Evolutionary conservation across 768 basidiomycete species (phyloP).

Genomic region (Steccherinum ochraceum): DNA sequence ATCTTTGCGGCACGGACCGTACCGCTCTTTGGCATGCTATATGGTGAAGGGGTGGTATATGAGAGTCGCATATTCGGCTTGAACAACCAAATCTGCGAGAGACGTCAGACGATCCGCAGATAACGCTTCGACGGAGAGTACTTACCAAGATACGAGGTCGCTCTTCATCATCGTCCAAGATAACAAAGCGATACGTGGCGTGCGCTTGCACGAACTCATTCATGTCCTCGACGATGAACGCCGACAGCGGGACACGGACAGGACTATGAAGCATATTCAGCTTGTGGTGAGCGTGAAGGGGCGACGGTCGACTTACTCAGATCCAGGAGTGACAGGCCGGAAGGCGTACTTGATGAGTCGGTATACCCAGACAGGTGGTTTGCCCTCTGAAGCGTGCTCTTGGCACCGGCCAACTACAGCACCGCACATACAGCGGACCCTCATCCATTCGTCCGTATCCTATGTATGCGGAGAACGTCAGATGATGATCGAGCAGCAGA

Average conservation of each 20-base stretch:
- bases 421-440: slow-evolving; percentile 78
- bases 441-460: slow-evolving; percentile 57
- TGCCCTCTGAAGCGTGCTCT: slow-evolving; percentile 32
- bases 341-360: slow-evolving; percentile 83
- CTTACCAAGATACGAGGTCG: slow-evolving; percentile 72
- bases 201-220: slow-evolving; percentile 87
- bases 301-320: slow-evolving; percentile 45
- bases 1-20: slow-evolving; percentile 75
- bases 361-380: slow-evolving; percentile 38
- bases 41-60: slow-evolving; percentile 52
- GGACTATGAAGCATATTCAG: slow-evolving; percentile 23
- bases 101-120: not conserved
- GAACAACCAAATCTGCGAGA: slow-evolving; percentile 83
- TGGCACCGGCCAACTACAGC: slow-evolving; percentile 71
- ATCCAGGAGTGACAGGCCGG: slow-evolving; percentile 53
- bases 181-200: slow-evolving; percentile 86
- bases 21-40: slow-evolving; percentile 53
- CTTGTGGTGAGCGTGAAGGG: not conserved
- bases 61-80: slow-evolving; percentile 82
- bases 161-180: slow-evolving; percentile 85
- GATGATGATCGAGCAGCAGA: slow-evolving; percentile 5
- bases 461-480: slow-evolving; percentile 19
- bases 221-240: slow-evolving; percentile 92
- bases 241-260: slow-evolving; percentile 57
- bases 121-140: slow-evolving; percentile 5